Base-by-base conservation (phyloP, 2,329 filamentous ascomycete species). In the Ophiobolus disseminans region DNA sequence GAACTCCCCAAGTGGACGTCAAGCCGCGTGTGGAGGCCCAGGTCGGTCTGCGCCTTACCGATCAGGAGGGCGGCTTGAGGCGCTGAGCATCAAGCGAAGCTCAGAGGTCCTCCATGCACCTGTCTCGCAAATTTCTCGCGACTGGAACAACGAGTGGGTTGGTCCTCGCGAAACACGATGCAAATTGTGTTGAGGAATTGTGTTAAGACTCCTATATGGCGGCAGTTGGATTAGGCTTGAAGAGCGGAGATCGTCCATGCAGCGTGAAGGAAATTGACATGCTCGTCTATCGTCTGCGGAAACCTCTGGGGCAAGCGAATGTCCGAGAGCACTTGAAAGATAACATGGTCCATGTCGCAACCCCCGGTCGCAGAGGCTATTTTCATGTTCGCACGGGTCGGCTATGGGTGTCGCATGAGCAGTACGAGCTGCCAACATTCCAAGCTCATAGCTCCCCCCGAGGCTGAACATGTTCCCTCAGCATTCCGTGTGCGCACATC, bases 161-260 rank as follows among this genome's bases (percentile, higher is more conserved):
- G 53, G 50, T 52, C 49, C 40, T 42, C 31, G 41, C 50, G 48
- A 45, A 54, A 45, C 10, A 43, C 26, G 36, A 34, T 36, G 48
- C 53, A 59, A 45, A 55, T 58, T 56, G 51, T 62, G 58, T 61
- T 66, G 62, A 54, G 55, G 30, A 41, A 57, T 57, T 52, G 47
- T 46, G 31, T 41, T 31, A 37, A n/a, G 40, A 45, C 31, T 23
- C 26, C 30, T 31, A 40, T 37, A 39, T 34, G 46, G 54, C 57
- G 60, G 60, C 55, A 63, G 49, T 58, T 57, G 36, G 30, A 49
- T 46, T 49, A 41, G 50, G 53, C 45, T 38, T 41, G 43, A 42
- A 44, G 47, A 28, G 36, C 35, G 49, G 45, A 54, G 58, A 60
- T 62, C 51, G 44, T 47, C 40, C 48, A 55, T 52, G 48, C 50